Evolutionary conservation across 2,329 filamentous ascomycete genomes (phyloP).

Genomic region (Penicillium sp.): DNA sequence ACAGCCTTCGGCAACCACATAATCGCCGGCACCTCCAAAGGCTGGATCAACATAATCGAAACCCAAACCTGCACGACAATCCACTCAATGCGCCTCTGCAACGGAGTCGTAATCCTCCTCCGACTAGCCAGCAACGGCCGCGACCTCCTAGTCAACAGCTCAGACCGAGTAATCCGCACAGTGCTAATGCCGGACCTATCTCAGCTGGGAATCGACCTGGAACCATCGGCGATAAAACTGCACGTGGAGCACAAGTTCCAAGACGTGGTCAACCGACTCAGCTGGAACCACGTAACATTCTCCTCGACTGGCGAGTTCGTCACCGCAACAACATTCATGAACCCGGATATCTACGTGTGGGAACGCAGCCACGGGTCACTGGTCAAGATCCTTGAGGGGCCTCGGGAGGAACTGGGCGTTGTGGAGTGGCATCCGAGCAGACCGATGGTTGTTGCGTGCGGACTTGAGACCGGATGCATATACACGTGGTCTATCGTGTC

Average conservation of each 20-base stretch:
- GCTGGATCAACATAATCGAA: slow-evolving; percentile 93
- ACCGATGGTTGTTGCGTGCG: slow-evolving; percentile 84
- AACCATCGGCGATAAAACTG: slow-evolving; percentile 80
- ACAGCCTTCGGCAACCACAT: slow-evolving; percentile 83
- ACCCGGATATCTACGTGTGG: slow-evolving; percentile 98
- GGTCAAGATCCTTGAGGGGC: slow-evolving; percentile 94
- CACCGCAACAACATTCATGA: slow-evolving; percentile 94
- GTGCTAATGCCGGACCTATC: slow-evolving; percentile 78
- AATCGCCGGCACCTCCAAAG: slow-evolving; percentile 88
- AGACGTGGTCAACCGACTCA: slow-evolving; percentile 89
- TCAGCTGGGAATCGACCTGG: slow-evolving; percentile 56
- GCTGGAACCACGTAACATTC: slow-evolving; percentile 97
- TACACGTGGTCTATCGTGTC: slow-evolving; percentile 96
- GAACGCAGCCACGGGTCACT: slow-evolving; percentile 89
- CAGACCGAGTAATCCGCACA: slow-evolving; percentile 91
- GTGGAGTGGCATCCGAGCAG: slow-evolving; percentile 95
- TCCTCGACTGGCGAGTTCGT: slow-evolving; percentile 94
- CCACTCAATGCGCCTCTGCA: slow-evolving; percentile 84
- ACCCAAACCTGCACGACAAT: slow-evolving; percentile 75
- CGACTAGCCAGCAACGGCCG: slow-evolving; percentile 80
- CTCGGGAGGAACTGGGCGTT: slow-evolving; percentile 91
- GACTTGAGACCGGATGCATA: slow-evolving; percentile 86
- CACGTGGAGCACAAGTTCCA: slow-evolving; percentile 98
- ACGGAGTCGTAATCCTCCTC: slow-evolving; percentile 82
- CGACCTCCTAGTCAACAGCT: slow-evolving; percentile 86